phyloP scores from a whole-genome alignment of 108 stramenopile genomes.

The Skeletonema marinoi region DNA sequence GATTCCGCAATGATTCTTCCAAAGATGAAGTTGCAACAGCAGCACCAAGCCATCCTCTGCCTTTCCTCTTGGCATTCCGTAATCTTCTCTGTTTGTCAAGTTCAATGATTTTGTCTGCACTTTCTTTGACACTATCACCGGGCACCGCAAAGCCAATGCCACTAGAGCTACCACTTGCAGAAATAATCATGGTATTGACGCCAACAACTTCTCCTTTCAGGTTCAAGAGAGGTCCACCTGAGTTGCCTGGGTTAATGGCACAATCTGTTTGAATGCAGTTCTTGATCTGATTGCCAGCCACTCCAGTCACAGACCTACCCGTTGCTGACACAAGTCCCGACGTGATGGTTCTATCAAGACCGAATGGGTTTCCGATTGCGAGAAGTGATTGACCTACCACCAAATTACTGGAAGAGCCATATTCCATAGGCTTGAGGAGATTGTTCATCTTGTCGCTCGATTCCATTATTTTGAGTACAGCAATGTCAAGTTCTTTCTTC shows the following conservation, averaged over 20 bases:
- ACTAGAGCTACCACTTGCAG: constrained; percentile 68
- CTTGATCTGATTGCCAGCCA: constrained; percentile 76
- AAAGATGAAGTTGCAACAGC: constrained; percentile 18
- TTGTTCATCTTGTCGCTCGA: constrained; percentile 11
- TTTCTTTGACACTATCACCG: constrained; percentile 70
- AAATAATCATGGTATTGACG: constrained; percentile 87
- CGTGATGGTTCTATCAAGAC: constrained; percentile 76
- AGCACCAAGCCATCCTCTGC: constrained; percentile 41
- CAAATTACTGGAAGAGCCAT: constrained; percentile 57
- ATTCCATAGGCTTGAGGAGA: constrained; percentile 44
- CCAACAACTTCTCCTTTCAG: constrained; percentile 78
- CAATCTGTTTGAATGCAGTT: constrained; percentile 85
- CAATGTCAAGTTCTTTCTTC: constrained; percentile 74
- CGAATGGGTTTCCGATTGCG: constrained; percentile 85
- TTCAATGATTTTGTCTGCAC: constrained; percentile 27
- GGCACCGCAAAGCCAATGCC: constrained; percentile 91
- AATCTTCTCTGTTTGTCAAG: constrained; percentile 23
- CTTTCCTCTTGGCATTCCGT: constrained; percentile 12
- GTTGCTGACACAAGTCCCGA: constrained; percentile 77
- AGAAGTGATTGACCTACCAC: constrained; percentile 77
- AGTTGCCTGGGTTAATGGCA: constrained; percentile 80
- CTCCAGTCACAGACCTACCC: constrained; percentile 76
- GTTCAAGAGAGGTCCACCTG: constrained; percentile 65
- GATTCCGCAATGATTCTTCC: not conserved
- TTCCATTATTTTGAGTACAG: constrained; percentile 31